These are phyloP conservation scores for Rhizopus sp. DNA, from an alignment of 371 early-diverging fungal genomes.

Conservation along the genomic window DNA sequence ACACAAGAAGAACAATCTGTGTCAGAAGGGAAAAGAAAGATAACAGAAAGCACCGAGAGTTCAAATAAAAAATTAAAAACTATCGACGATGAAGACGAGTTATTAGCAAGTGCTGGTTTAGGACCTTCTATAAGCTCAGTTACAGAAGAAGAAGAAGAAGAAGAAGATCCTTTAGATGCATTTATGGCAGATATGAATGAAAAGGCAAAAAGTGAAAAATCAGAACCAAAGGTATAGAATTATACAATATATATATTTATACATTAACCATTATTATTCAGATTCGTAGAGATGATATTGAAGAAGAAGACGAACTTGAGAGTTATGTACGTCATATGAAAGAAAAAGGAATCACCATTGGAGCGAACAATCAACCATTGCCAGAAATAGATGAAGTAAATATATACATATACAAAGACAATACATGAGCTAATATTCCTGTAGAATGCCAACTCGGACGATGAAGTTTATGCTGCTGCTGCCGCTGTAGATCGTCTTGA, in stretches of 20 bases:
- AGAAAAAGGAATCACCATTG: slow-evolving; percentile 71
- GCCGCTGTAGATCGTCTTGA: slow-evolving; percentile 65
- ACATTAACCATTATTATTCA: slow-evolving; percentile 12
- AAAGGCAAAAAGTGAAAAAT: slow-evolving; percentile 54
- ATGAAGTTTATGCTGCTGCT: slow-evolving; percentile 86
- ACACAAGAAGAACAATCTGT: background rate
- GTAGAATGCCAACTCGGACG: slow-evolving; percentile 78
- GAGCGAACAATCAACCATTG: slow-evolving; percentile 44
- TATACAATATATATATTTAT: background rate
- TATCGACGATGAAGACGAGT: slow-evolving; percentile 27
- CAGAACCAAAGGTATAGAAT: slow-evolving; percentile 47
- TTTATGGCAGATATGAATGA: slow-evolving; percentile 84
- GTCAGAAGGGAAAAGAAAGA: slow-evolving; percentile 8
- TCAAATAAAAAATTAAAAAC: slow-evolving; percentile 12
- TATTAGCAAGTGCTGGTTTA: slow-evolving; percentile 33
- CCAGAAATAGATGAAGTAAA: slow-evolving; percentile 55
- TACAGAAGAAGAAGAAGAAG: slow-evolving; percentile 46
- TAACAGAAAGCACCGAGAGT: slow-evolving; percentile 1
- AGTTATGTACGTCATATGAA: slow-evolving; percentile 80
- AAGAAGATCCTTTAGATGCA: slow-evolving; percentile 85
- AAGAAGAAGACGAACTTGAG: slow-evolving; percentile 82
- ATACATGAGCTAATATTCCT: slow-evolving; percentile 1
- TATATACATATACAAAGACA: slow-evolving; percentile 3
- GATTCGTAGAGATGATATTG: slow-evolving; percentile 69
- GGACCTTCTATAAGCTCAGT: slow-evolving; percentile 1